Percentiles rank a stretch among this genome's conserved stretches.
These are phyloP conservation scores for Serendipita sp. DNA, from an alignment of 768 basidiomycete genomes.

Conservation along the genomic window DNA sequence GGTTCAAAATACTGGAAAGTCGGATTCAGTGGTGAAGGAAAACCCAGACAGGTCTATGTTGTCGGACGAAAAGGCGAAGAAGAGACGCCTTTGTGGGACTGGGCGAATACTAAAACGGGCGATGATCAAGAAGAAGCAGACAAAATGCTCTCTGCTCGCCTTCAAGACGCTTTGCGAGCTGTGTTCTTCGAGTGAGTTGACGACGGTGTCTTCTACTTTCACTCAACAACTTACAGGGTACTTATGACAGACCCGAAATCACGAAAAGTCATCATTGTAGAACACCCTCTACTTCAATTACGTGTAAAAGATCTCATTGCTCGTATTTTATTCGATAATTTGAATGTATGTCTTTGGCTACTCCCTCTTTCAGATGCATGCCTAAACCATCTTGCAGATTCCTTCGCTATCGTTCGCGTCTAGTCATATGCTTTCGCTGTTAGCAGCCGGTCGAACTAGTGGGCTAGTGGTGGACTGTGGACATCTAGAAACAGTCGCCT, in stretches of 20 bases:
- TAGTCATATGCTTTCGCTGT: conserved; percentile 68
- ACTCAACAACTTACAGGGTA: conserved; percentile 35
- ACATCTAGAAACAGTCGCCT: conserved; percentile 72
- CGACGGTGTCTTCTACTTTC: not conserved
- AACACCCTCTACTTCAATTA: conserved; percentile 74
- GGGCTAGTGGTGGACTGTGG: conserved; percentile 91
- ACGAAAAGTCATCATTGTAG: conserved; percentile 83
- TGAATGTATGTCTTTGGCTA: conserved; percentile 40
- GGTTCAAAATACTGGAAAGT: conserved; percentile 94
- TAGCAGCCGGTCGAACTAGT: conserved; percentile 78
- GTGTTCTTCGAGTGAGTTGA: conserved; percentile 74
- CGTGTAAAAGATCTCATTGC: conserved; percentile 82
- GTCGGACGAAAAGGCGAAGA: conserved; percentile 43
- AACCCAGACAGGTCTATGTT: conserved; percentile 76
- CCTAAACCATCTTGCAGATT: conserved; percentile 34
- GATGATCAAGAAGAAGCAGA: conserved; percentile 58
- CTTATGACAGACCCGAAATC: conserved; percentile 89
- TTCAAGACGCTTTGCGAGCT: conserved; percentile 53
- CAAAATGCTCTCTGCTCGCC: conserved; percentile 46
- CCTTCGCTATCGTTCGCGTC: conserved; percentile 90
- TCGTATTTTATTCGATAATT: conserved; percentile 72
- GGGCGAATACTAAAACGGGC: conserved; percentile 21
- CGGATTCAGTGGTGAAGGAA: conserved; percentile 91
- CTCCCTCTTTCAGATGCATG: not conserved
- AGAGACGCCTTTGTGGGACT: conserved; percentile 34